phyloP scores from a whole-genome alignment of 768 basidiomycete species.

The Lactarius indigo region DNA sequence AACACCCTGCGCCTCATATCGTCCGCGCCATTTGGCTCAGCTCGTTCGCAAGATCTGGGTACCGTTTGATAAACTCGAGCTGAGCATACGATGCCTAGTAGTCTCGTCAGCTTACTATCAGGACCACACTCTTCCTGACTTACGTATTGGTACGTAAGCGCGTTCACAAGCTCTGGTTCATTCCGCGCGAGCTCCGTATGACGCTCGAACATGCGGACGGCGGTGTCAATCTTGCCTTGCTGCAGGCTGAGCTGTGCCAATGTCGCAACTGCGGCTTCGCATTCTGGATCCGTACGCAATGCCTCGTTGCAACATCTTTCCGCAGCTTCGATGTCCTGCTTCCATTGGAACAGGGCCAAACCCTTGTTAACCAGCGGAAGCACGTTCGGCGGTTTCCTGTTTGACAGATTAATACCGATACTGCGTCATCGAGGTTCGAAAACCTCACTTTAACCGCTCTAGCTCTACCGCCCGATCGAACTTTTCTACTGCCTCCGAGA shows the following conservation, averaged over 20 bases:
- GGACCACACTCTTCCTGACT: constrained; percentile 27
- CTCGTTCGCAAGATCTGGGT: constrained; percentile 80
- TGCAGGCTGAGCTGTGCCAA: constrained; percentile 91
- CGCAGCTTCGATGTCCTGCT: constrained; percentile 79
- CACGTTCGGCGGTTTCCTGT: constrained; percentile 61
- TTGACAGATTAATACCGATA: constrained; percentile 27
- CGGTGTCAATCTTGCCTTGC: constrained; percentile 83
- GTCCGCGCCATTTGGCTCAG: constrained; percentile 46
- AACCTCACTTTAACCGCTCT: constrained; percentile 65
- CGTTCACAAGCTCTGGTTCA: constrained; percentile 80
- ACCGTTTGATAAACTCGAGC: constrained; percentile 75
- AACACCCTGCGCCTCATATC: constrained; percentile 24
- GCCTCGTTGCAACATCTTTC: constrained; percentile 88
- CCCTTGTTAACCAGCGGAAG: constrained; percentile 96
- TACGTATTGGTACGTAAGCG: constrained; percentile 76
- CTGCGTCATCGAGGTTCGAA: constrained; percentile 11
- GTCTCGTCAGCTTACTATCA: background rate
- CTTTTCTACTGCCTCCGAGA: constrained; percentile 83
- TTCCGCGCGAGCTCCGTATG: constrained; percentile 85
- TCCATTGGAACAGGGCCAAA: constrained; percentile 94
- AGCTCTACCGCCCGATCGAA: constrained; percentile 91
- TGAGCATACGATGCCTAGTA: constrained; percentile 76
- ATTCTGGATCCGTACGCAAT: constrained; percentile 82
- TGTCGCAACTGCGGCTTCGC: constrained; percentile 95
- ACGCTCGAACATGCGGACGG: constrained; percentile 80